Conservation (phyloP, 768 basidiomycete species). For the Auricularia cornea region DNA sequence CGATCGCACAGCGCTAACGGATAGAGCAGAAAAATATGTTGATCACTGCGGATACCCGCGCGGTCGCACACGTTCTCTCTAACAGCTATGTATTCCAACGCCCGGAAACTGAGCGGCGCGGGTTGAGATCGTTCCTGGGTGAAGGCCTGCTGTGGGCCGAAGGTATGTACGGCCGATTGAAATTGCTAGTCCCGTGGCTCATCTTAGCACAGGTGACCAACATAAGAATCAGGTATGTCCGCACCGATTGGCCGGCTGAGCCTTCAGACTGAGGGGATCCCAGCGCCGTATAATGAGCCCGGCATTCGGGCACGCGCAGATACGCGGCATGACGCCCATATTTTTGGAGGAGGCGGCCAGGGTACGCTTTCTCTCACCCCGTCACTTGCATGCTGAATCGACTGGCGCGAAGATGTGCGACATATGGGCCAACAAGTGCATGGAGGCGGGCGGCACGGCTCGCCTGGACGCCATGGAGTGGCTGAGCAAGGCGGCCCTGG, state of each 20-base stretch:
- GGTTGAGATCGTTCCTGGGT: slow-evolving; percentile 35
- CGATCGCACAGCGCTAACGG: neutral
- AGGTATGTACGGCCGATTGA: slow-evolving; percentile 18
- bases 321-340: slow-evolving; percentile 46
- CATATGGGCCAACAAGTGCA: slow-evolving; percentile 9
- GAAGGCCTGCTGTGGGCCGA: slow-evolving; percentile 2
- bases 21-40: slow-evolving; percentile 24
- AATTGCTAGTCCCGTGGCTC: too few relatives aligned
- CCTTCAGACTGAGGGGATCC: too few relatives aligned
- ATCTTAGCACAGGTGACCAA: neutral
- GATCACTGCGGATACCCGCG: slow-evolving; percentile 52
- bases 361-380: slow-evolving; percentile 24
- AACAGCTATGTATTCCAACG: slow-evolving; percentile 52
- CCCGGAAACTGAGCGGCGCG: slow-evolving; percentile 31
- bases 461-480: slow-evolving; percentile 27
- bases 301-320: slow-evolving; percentile 53
- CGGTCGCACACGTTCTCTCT: slow-evolving; percentile 54
- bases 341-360: slow-evolving; percentile 48
- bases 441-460: neutral
- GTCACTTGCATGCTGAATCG: neutral
- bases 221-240: neutral
- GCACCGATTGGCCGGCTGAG: neutral
- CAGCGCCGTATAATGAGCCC: slow-evolving; percentile 36
- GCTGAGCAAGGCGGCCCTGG: slow-evolving; percentile 20
- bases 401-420: slow-evolving; percentile 12